Conservation (phyloP, 176 grass and related monocot species). For the Triticum turgidum region DNA sequence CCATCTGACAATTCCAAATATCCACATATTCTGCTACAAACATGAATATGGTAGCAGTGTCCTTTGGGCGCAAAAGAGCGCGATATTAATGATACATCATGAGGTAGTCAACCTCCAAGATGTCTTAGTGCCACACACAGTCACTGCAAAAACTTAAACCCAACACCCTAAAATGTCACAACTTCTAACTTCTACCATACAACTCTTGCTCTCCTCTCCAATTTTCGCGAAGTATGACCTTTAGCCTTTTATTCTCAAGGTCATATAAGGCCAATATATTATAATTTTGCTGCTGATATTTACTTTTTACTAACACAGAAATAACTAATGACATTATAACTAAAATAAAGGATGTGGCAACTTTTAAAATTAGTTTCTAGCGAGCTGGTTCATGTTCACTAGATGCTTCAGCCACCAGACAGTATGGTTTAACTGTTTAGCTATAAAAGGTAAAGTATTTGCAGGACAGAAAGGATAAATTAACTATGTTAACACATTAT, state of each 20-base stretch:
- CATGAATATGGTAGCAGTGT: not conserved
- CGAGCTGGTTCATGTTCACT: not conserved
- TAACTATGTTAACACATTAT: conserved; percentile 6
- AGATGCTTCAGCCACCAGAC: not conserved
- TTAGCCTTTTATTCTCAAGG: not conserved
- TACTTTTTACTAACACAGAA: not conserved
- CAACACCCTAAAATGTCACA: not conserved
- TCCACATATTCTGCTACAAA: not conserved
- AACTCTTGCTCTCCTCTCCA: not conserved
- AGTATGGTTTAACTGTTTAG: not conserved
- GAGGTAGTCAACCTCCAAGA: not conserved
- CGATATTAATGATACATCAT: not conserved
- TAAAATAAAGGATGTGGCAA: not conserved
- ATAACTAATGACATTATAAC: not conserved
- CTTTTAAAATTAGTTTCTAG: not conserved
- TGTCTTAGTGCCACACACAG: not conserved
- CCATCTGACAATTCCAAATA: conserved; percentile 4
- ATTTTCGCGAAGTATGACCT: not conserved
- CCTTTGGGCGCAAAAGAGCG: not conserved
- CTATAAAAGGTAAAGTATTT: conserved; percentile 7
- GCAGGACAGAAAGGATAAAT: not conserved
- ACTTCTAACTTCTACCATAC: not conserved
- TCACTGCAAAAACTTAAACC: not conserved
- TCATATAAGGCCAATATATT: not conserved
- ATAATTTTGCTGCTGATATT: not conserved